These are phyloP conservation scores for Sporothrix variecibatus DNA, from an alignment of 2,329 filamentous ascomycete species.

Conservation along the genomic window DNA sequence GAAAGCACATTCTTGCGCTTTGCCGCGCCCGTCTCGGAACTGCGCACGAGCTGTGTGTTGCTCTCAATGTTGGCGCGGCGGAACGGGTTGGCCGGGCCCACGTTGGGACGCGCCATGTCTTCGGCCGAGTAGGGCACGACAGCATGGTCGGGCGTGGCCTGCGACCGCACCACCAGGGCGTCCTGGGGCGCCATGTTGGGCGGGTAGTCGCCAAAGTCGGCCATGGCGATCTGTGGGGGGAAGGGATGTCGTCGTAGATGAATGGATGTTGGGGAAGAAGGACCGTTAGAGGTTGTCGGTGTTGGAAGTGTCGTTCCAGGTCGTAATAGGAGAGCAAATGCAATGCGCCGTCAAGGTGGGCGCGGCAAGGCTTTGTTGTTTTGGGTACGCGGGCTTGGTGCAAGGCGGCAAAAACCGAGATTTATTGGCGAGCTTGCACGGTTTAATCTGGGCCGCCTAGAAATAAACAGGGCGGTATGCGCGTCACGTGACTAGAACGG, in stretches of 20 bases:
- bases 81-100: slow-evolving; percentile 76
- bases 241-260: background rate
- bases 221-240: slow-evolving; percentile 47
- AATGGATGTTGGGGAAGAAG: background rate
- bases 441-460: background rate
- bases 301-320: background rate
- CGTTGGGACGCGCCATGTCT: slow-evolving; percentile 64
- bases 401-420: slow-evolving; percentile 12
- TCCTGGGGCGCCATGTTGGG: slow-evolving; percentile 67
- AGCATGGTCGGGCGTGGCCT: slow-evolving; percentile 58
- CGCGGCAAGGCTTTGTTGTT: background rate
- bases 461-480: background rate
- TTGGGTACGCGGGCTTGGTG: background rate
- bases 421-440: background rate
- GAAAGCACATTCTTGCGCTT: slow-evolving; percentile 85
- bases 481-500: background rate
- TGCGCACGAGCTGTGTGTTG: slow-evolving; percentile 39
- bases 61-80: slow-evolving; percentile 46
- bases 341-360: background rate
- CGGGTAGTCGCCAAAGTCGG: slow-evolving; percentile 64
- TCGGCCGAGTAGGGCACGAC: slow-evolving; percentile 70
- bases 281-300: background rate
- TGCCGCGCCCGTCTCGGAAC: background rate
- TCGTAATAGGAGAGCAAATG: background rate
- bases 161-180: slow-evolving; percentile 60